phyloP scores from a whole-genome alignment of 1,139 yeast species.

The Petasospora rhodanensis region DNA sequence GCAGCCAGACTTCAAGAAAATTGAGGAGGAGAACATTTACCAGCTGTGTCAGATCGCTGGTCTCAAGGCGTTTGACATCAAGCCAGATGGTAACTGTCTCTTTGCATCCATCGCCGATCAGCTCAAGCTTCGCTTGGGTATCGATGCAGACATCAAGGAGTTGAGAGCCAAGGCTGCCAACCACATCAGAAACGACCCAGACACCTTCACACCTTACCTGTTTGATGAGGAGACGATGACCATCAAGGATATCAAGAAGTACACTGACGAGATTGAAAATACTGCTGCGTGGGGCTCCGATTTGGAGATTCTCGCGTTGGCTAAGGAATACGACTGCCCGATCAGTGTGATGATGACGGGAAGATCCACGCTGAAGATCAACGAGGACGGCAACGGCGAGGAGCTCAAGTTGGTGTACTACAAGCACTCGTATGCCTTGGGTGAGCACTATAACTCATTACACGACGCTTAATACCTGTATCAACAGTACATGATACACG shows the following conservation, averaged over 20 bases:
- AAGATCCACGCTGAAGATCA: slow-evolving; percentile 54
- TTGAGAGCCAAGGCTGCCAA: slow-evolving; percentile 63
- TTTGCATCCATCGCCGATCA: slow-evolving; percentile 87
- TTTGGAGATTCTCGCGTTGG: slow-evolving; percentile 78
- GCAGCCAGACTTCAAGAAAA: slow-evolving; percentile 61
- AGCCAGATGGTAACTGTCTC: slow-evolving; percentile 93
- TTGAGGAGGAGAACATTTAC: slow-evolving; percentile 65
- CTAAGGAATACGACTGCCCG: slow-evolving; percentile 63
- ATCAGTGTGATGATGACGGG: slow-evolving; percentile 78
- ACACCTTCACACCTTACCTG: slow-evolving; percentile 75
- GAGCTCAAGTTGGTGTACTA: slow-evolving; percentile 74
- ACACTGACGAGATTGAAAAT: slow-evolving; percentile 58
- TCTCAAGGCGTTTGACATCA: slow-evolving; percentile 57
- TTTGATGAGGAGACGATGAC: slow-evolving; percentile 71
- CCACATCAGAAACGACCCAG: slow-evolving; percentile 57
- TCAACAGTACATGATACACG: no score
- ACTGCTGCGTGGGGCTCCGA: slow-evolving; percentile 98
- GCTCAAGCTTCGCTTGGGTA: slow-evolving; percentile 45
- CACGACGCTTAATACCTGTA: slow-evolving; percentile 42
- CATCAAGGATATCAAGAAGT: slow-evolving; percentile 61
- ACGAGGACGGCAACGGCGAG: slow-evolving; percentile 45
- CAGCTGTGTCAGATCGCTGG: slow-evolving; percentile 44
- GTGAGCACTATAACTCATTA: slow-evolving; percentile 91
- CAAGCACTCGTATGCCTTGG: slow-evolving; percentile 81
- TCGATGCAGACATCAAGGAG: slow-evolving; percentile 39